phyloP scores from a whole-genome alignment of 345 rosid genomes.

The Gossypium thurberi region DNA sequence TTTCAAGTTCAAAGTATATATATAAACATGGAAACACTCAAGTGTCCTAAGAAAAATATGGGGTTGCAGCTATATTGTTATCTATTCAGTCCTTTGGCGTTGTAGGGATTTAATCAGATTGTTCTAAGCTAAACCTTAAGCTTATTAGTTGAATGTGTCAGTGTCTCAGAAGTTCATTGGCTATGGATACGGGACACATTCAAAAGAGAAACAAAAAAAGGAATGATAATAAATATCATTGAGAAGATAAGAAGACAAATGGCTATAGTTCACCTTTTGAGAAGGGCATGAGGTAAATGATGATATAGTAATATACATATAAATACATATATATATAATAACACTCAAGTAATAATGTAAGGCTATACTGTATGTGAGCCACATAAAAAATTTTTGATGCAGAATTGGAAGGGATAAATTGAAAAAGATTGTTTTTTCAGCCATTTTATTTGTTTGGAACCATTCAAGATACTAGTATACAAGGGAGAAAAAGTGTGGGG shows the following conservation, averaged over 20 bases:
- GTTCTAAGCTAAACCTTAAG: neutral
- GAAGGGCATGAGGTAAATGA: neutral
- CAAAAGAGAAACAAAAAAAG: neutral
- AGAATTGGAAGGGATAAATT: neutral
- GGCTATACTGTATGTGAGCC: neutral
- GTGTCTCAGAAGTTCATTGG: constrained; percentile 4
- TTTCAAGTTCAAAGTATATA: constrained; percentile 14
- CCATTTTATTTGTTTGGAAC: constrained; percentile 33
- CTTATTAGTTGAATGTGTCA: neutral
- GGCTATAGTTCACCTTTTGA: neutral
- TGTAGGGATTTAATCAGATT: constrained; percentile 5
- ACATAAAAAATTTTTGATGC: constrained; percentile 12
- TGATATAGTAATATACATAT: neutral
- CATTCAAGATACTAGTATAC: constrained; percentile 23
- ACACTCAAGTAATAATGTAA: neutral
- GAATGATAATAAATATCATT: neutral
- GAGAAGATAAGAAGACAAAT: neutral
- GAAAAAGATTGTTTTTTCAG: constrained; percentile 14
- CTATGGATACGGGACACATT: neutral
- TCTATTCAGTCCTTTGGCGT: neutral
- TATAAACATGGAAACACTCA: neutral
- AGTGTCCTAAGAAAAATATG: neutral
- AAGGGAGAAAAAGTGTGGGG: neutral
- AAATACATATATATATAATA: neutral
- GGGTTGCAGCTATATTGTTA: too few relatives aligned